These are phyloP conservation scores for Xylaria arbuscula DNA, from an alignment of 2,329 filamentous ascomycete genomes.

Conservation along the genomic window DNA sequence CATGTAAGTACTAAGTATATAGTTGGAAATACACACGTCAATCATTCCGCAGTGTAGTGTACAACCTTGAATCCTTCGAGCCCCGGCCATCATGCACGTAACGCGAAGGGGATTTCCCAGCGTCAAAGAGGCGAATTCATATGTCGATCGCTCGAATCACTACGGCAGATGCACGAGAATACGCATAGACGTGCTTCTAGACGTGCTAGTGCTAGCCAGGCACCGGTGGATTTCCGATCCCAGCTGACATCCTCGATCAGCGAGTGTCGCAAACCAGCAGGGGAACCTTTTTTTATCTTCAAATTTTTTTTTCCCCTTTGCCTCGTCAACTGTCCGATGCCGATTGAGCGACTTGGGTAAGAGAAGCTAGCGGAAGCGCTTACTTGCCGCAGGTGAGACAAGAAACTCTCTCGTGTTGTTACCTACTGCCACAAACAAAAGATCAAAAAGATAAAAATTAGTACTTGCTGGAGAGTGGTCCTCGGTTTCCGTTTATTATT, in stretches of 20 bases:
- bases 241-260: slow-evolving; percentile 32
- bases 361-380: slow-evolving; percentile 18
- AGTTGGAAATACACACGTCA: background rate
- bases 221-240: slow-evolving; percentile 32
- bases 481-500: background rate
- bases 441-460: background rate
- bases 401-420: slow-evolving; percentile 3
- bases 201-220: slow-evolving; percentile 33
- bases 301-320: background rate
- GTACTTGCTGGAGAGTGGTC: background rate
- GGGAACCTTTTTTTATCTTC: background rate
- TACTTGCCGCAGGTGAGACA: slow-evolving; percentile 20
- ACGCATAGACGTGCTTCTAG: background rate
- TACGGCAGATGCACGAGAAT: slow-evolving; percentile 27
- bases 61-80: slow-evolving; percentile 23
- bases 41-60: no score
- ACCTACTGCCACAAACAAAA: background rate
- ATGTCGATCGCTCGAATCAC: slow-evolving; percentile 29
- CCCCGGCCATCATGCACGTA: slow-evolving; percentile 33
- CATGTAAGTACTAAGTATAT: no score
- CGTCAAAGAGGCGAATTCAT: slow-evolving; percentile 26
- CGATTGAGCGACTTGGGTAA: slow-evolving; percentile 11
- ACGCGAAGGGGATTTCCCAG: slow-evolving; percentile 34
- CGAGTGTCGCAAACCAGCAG: slow-evolving; percentile 12
- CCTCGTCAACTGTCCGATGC: slow-evolving; percentile 11